Base-by-base conservation (phyloP, 768 basidiomycete genomes). In the Punctularia strigosozonata region DNA sequence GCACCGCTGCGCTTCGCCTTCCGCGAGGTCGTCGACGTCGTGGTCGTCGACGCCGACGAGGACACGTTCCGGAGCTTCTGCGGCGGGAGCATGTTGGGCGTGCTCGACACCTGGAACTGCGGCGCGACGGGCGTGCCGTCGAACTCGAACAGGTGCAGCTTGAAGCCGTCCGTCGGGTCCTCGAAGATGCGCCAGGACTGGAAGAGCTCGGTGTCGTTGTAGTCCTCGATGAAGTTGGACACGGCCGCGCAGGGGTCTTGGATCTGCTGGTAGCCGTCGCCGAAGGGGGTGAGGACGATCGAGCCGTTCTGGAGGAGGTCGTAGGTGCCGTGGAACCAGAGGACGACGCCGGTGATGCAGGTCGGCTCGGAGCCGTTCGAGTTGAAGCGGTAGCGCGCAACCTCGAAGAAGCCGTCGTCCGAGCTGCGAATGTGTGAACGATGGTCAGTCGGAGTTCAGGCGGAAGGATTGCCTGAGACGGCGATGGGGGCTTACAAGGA, bases 221-320 rank as follows among this genome's bases (percentile, higher is more conserved):
- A 97, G 33, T 64, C 55, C 51, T 91, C 78, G 50, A 97, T 75
- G 54, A 92, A 81, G 56, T 90, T 88, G 21, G 91, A 89, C 7
- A 72, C 65, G 7, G 90, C 85, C 1, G 82, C 83, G 52, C 94
- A 99, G 0, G 90, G 82, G 47, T 92, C 83, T 65, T 99, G 90
- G 28, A 97, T 71, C 66, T 94, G 92, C 56, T 95, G 89, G 60
- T 76, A 86, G 13, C 94, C 94, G 55, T 99, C 94, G 14, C 68
- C 73, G 45, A 89, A 71, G 2, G 91, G 86, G 3, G 53, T 60
- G 51, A 89, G 61, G 28, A 71, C 56, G 43, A 98, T 73, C 7
- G 89, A 94, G 5, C 90, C 90, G 52, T 97, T 92, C 38, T 63
- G 17, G 43, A 74, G 61, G 32, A 84, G 59, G 0, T 53, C 43